phyloP scores from a whole-genome alignment of 2,329 filamentous ascomycete genomes.

The Ceratocystiopsis minuta region DNA sequence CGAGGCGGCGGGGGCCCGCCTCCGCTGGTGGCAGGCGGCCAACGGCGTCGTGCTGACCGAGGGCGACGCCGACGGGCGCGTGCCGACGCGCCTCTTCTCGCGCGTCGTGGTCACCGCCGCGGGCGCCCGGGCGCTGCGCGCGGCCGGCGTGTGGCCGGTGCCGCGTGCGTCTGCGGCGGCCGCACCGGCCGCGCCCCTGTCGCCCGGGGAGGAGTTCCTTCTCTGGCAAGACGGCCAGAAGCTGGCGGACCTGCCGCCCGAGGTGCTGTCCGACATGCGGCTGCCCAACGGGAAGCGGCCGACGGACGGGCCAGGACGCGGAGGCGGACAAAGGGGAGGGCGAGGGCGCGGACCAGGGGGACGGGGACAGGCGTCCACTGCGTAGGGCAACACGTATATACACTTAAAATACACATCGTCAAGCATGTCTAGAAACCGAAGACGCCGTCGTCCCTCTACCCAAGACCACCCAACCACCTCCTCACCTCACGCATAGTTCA shows the following conservation, averaged over 20 bases:
- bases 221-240: conserved; percentile 55
- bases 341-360: too few relatives aligned
- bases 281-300: conserved; percentile 27
- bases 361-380: too few relatives aligned
- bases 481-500: conserved; percentile 35
- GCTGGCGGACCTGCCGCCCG: conserved; percentile 46
- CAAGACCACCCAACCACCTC: too few relatives aligned
- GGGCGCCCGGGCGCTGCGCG: conserved; percentile 16
- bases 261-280: conserved; percentile 25
- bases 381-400: too few relatives aligned
- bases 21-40: conserved; percentile 63
- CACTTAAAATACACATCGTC: too few relatives aligned
- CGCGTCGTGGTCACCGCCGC: conserved; percentile 37
- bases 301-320: neutral
- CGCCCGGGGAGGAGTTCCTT: conserved; percentile 24
- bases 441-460: too few relatives aligned
- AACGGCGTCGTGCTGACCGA: conserved; percentile 59
- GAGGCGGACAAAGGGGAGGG: too few relatives aligned
- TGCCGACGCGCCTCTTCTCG: conserved; percentile 51
- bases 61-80: conserved; percentile 38
- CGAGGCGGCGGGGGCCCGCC: conserved; percentile 30
- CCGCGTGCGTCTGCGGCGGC: neutral
- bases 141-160: conserved; percentile 19
- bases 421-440: too few relatives aligned
- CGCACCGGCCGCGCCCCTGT: too few relatives aligned